These are phyloP conservation scores for Epichloe elymi DNA, from an alignment of 2,329 filamentous ascomycete genomes.

Conservation along the genomic window DNA sequence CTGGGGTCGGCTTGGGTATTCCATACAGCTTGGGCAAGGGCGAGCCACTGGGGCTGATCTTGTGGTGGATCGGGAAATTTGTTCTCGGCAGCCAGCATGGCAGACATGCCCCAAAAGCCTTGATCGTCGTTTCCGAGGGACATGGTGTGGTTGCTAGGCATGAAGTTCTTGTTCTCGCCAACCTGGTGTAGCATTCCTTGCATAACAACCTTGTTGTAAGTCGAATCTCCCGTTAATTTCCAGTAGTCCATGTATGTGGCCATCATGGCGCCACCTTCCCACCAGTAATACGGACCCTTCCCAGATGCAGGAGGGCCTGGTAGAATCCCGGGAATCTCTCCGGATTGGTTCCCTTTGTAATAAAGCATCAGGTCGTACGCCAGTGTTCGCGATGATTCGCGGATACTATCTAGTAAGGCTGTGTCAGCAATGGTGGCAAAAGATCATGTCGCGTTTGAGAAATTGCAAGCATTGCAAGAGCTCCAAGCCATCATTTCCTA, in stretches of 20 bases:
- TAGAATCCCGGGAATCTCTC: conserved; percentile 41
- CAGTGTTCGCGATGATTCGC: conserved; percentile 30
- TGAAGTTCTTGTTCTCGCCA: conserved; percentile 43
- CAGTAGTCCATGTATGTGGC: conserved; percentile 58
- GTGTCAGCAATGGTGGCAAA: neutral
- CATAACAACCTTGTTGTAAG: conserved; percentile 46
- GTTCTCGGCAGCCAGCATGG: conserved; percentile 53
- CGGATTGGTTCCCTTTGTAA: conserved; percentile 37
- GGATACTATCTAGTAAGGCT: conserved; percentile 31
- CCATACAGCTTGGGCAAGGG: conserved; percentile 57
- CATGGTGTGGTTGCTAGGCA: conserved; percentile 45
- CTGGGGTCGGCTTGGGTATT: conserved; percentile 45
- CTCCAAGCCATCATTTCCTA: conserved; percentile 6
- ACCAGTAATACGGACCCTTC: conserved; percentile 55
- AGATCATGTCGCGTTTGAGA: neutral
- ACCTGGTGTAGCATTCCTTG: conserved; percentile 45
- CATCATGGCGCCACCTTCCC: conserved; percentile 59
- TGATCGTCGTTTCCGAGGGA: conserved; percentile 59
- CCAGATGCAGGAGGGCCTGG: conserved; percentile 36
- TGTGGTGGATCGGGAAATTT: conserved; percentile 46
- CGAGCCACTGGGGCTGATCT: conserved; percentile 44
- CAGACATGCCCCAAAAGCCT: conserved; percentile 55
- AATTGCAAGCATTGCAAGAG: neutral
- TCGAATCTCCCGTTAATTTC: conserved; percentile 50
- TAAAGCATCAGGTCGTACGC: conserved; percentile 37